Percentiles rank a stretch among this genome's conserved stretches.
Conservation (phyloP, 805 yeast genomes). For the Limtongozyma cylindracea region DNA sequence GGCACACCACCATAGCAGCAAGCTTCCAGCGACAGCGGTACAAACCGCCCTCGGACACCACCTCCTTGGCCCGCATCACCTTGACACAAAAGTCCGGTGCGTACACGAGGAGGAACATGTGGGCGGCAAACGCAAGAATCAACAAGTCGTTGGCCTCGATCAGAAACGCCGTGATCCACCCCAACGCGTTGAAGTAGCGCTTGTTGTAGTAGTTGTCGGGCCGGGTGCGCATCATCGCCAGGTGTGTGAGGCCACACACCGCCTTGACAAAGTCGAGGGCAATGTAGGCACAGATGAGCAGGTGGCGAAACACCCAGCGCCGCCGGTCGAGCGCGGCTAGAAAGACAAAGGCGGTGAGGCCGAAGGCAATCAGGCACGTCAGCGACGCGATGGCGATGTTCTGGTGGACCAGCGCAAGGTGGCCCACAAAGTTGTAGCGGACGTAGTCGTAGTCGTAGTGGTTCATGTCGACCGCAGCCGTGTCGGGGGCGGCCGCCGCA, state of each 20-base stretch:
- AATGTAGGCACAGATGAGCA: conserved; percentile 40
- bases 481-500: too few species aligned
- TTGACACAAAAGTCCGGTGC: conserved; percentile 22
- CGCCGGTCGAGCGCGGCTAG: conserved; percentile 39
- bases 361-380: conserved; percentile 13
- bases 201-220: conserved; percentile 21
- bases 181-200: conserved; percentile 36
- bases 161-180: conserved; percentile 59
- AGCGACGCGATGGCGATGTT: conserved; percentile 15
- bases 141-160: conserved; percentile 78
- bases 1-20: conserved; percentile 40
- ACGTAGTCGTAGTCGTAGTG: too few species aligned
- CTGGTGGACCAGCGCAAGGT: too few species aligned
- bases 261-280: conserved; percentile 58
- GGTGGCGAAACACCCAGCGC: conserved; percentile 39
- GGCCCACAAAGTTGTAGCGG: too few species aligned
- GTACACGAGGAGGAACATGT: conserved; percentile 53
- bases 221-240: too few species aligned
- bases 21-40: conserved; percentile 26
- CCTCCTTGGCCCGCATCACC: conserved; percentile 11
- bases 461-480: too few species aligned
- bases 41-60: conserved; percentile 50
- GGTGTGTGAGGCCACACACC: conserved; percentile 38
- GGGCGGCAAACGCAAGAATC: conserved; percentile 60
- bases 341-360: conserved; percentile 34